These are phyloP conservation scores for Zopfia rhizophila DNA, from an alignment of 2,329 filamentous ascomycete species.

Conservation along the genomic window DNA sequence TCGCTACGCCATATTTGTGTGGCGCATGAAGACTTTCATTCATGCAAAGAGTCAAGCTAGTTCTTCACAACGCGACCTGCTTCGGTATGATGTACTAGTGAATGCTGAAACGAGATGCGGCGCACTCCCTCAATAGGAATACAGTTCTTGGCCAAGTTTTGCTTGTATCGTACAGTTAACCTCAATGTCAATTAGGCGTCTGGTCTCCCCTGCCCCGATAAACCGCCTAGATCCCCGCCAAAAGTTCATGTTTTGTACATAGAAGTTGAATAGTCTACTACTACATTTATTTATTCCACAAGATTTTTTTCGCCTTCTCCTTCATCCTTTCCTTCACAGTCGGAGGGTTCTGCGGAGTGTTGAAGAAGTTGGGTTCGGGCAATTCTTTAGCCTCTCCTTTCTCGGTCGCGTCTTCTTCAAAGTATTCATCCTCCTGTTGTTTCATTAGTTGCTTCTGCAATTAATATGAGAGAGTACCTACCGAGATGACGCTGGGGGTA, in stretches of 20 bases:
- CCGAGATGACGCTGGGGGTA: slow-evolving; percentile 1
- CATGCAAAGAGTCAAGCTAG: slow-evolving; percentile 9
- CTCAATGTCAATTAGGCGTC: too few species aligned
- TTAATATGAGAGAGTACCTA: background rate
- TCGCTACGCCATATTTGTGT: slow-evolving; percentile 35
- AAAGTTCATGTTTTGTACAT: background rate
- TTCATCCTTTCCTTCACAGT: slow-evolving; percentile 6
- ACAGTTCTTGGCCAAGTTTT: background rate
- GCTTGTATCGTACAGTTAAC: slow-evolving; percentile 10
- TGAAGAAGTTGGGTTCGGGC: slow-evolving; percentile 11
- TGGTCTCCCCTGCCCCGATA: too few species aligned
- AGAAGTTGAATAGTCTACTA: background rate
- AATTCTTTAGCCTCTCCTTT: slow-evolving; percentile 6
- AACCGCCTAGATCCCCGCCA: too few species aligned
- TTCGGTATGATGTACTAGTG: slow-evolving; percentile 6
- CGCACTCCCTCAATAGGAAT: too few species aligned
- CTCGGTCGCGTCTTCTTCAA: slow-evolving; percentile 1
- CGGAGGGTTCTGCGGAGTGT: slow-evolving; percentile 10
- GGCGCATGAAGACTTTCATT: slow-evolving; percentile 29
- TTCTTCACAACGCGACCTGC: slow-evolving; percentile 13
- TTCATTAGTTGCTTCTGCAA: background rate
- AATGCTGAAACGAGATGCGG: slow-evolving; percentile 13
- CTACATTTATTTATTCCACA: slow-evolving; percentile 16
- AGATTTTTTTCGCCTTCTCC: slow-evolving; percentile 10
- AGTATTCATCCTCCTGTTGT: background rate